A percentile compares a stretch with the other conserved stretches of the same genome.
Evolutionary conservation across 495 filamentous ascomycete species (phyloP).

Genomic region (Penicillium arizonense): DNA sequence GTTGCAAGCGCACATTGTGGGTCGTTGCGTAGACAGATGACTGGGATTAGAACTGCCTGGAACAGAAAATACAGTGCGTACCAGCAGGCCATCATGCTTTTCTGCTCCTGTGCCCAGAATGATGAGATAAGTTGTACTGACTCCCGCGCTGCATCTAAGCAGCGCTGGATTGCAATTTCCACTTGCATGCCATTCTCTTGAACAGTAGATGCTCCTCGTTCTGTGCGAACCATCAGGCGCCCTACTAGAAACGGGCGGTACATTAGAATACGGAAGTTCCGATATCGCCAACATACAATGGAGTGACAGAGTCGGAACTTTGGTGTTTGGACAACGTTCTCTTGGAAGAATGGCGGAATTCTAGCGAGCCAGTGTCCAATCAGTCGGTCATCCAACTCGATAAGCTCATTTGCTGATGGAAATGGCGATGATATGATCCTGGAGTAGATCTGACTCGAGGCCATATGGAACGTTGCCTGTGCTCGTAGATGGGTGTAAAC

Average conservation of each 20-base stretch:
- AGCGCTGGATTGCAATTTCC: constrained; percentile 13
- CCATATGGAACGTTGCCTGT: constrained; percentile 16
- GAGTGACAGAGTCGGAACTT: constrained; percentile 17
- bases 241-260: constrained; percentile 18
- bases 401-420: constrained; percentile 13
- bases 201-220: background rate
- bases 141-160: constrained; percentile 13
- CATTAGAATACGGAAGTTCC: constrained; percentile 21
- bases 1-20: constrained; percentile 5
- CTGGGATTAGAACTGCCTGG: constrained; percentile 18
- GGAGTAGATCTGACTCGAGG: constrained; percentile 14
- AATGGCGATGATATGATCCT: constrained; percentile 19
- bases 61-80: constrained; percentile 22
- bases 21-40: constrained; percentile 21
- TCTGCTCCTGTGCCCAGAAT: constrained; percentile 12
- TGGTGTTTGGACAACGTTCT: constrained; percentile 5
- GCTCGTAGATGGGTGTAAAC: constrained; percentile 17
- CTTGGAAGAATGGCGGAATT: constrained; percentile 11
- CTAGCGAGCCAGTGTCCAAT: constrained; percentile 13
- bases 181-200: background rate
- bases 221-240: constrained; percentile 9
- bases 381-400: constrained; percentile 15
- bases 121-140: constrained; percentile 13
- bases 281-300: constrained; percentile 19
- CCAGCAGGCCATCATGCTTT: constrained; percentile 21